Evolutionary conservation across 2,329 filamentous ascomycete species (phyloP).

Genomic region (Aspergillus eucalypticola): DNA sequence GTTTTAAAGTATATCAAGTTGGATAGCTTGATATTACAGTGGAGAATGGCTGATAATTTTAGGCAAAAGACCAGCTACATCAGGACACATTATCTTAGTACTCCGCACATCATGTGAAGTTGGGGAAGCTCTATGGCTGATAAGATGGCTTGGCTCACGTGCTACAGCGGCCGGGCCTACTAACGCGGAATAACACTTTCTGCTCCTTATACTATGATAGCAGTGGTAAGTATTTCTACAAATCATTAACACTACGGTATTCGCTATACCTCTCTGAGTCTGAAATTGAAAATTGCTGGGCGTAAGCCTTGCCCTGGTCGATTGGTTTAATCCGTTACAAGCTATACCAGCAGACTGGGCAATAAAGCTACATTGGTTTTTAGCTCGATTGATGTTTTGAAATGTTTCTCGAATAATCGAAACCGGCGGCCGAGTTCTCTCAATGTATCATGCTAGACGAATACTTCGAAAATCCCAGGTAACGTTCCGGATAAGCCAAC

Average conservation of each 20-base stretch:
- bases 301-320: background rate
- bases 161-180: background rate
- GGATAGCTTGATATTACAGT: too few species aligned
- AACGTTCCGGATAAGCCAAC: slow-evolving; percentile 24
- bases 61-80: too few species aligned
- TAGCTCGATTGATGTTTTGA: background rate
- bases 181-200: background rate
- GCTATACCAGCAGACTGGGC: background rate
- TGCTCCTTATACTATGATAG: background rate
- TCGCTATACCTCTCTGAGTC: background rate
- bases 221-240: background rate
- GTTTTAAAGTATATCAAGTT: too few species aligned
- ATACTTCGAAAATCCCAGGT: slow-evolving; percentile 29
- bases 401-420: background rate
- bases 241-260: background rate
- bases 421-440: slow-evolving; percentile 19
- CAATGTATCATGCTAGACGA: slow-evolving; percentile 38
- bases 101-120: too few species aligned
- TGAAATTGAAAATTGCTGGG: background rate
- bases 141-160: background rate
- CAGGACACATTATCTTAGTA: too few species aligned
- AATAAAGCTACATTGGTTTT: background rate
- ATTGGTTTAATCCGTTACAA: background rate
- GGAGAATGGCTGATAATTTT: too few species aligned
- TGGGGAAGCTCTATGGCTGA: background rate